These are phyloP conservation scores for Pythium aristosporum DNA, from an alignment of 352 stramenopile species.

Conservation along the genomic window DNA sequence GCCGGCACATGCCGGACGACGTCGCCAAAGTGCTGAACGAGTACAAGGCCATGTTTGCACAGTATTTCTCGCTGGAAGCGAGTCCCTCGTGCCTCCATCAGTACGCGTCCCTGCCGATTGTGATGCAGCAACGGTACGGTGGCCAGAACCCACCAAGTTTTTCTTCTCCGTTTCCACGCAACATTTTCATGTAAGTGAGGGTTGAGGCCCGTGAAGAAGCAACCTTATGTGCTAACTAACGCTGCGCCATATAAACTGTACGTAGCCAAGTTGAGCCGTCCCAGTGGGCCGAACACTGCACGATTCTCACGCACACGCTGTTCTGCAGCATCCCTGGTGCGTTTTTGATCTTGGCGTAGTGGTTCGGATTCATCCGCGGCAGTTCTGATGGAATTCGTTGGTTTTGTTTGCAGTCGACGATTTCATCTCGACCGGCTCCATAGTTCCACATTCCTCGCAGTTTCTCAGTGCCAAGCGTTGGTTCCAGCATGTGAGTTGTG, in stretches of 20 bases:
- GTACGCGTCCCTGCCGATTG: conserved; percentile 18
- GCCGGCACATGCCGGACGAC: conserved; percentile 21
- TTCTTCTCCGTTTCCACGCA: conserved; percentile 19
- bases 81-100: conserved; percentile 27
- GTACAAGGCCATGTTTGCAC: conserved; percentile 49
- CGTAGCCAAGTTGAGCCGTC: conserved; percentile 53
- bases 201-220: background rate
- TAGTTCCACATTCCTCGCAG: conserved; percentile 47
- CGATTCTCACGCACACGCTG: conserved; percentile 72
- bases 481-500: conserved; percentile 77
- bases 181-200: conserved; percentile 28
- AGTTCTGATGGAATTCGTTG: background rate
- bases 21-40: conserved; percentile 42
- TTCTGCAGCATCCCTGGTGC: conserved; percentile 79
- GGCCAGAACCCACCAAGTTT: conserved; percentile 2
- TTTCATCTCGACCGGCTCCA: conserved; percentile 57
- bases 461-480: conserved; percentile 73
- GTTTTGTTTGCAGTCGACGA: conserved; percentile 51
- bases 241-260: background rate
- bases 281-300: conserved; percentile 74
- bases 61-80: conserved; percentile 49
- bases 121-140: conserved; percentile 25
- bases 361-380: background rate
- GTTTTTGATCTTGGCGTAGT: background rate
- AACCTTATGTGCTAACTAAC: background rate